Conservation (phyloP, 1,284 basidiomycete genomes). For the Ustilago xerochloae region DNA sequence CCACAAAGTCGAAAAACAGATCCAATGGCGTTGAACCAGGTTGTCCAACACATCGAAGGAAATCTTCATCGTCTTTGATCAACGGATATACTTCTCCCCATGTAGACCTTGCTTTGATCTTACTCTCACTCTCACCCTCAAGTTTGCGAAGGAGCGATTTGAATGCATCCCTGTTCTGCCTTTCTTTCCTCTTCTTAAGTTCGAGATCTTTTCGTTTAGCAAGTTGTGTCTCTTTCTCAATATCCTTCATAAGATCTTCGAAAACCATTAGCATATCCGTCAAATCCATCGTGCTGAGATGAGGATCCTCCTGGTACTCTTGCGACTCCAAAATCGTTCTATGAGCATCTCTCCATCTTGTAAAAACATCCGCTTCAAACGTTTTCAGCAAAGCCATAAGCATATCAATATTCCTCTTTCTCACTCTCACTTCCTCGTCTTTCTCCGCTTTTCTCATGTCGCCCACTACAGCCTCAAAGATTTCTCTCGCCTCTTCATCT, state of each 20-base stretch:
- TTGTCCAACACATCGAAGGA: conserved; percentile 84
- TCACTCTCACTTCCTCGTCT: conserved; percentile 30
- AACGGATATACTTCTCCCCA: conserved; percentile 88
- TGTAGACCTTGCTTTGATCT: conserved; percentile 82
- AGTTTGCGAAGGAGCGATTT: conserved; percentile 80
- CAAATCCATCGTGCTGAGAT: conserved; percentile 51
- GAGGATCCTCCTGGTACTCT: conserved; percentile 54
- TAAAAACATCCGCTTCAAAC: conserved; percentile 62
- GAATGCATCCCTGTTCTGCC: conserved; percentile 58
- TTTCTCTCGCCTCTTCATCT: conserved; percentile 46
- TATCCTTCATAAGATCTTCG: conserved; percentile 57
- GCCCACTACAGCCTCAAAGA: conserved; percentile 46
- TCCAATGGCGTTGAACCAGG: conserved; percentile 94
- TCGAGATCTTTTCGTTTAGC: conserved; percentile 23
- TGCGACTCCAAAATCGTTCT: conserved; percentile 58
- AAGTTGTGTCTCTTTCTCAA: conserved; percentile 55
- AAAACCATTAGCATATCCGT: conserved; percentile 63
- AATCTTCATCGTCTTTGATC: conserved; percentile 82
- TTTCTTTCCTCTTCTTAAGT: conserved; percentile 33
- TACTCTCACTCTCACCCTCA: conserved; percentile 75
- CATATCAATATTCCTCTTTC: conserved; percentile 57
- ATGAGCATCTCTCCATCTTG: conserved; percentile 66
- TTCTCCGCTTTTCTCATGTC: conserved; percentile 49
- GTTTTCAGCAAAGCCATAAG: conserved; percentile 61
- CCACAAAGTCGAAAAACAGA: conserved; percentile 93